A percentile compares a stretch with the other conserved stretches of the same genome.
These are phyloP conservation scores for Buxus sempervirens DNA, from an alignment of 164 flowering plant genomes.

Conservation along the genomic window DNA sequence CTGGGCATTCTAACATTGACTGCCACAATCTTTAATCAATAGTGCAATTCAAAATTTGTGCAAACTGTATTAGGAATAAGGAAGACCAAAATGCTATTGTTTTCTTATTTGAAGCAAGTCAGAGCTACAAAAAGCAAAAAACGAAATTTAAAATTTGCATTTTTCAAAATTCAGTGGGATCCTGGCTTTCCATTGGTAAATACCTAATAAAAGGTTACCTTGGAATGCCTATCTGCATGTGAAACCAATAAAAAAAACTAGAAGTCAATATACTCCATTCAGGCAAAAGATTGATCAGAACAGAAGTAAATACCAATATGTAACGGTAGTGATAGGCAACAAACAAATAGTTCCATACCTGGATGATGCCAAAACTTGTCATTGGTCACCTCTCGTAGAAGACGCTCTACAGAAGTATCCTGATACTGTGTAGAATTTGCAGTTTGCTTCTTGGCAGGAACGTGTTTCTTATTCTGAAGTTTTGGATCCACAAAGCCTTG, in stretches of 20 bases:
- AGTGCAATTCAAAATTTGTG: neutral
- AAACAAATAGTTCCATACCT: conserved; percentile 40
- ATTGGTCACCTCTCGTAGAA: conserved; percentile 91
- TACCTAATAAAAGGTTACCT: too few species aligned
- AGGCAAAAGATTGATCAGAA: neutral
- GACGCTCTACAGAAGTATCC: conserved; percentile 94
- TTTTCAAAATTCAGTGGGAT: neutral
- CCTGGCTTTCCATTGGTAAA: neutral
- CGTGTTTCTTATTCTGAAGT: conserved; percentile 52
- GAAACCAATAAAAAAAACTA: neutral
- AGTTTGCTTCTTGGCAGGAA: conserved; percentile 55
- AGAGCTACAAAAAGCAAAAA: too few species aligned
- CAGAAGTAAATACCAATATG: neutral
- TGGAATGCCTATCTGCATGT: neutral
- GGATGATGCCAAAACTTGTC: conserved; percentile 94
- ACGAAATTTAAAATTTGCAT: too few species aligned
- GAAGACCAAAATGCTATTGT: neutral
- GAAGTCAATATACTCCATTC: neutral
- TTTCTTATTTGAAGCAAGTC: too few species aligned
- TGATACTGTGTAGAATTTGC: conserved; percentile 38
- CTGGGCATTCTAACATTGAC: neutral
- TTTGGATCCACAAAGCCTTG: conserved; percentile 55
- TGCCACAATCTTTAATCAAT: neutral
- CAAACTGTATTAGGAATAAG: neutral
- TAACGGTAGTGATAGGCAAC: neutral